phyloP scores from a whole-genome alignment of 2,329 filamentous ascomycete species.

The Talaromyces sp. region DNA sequence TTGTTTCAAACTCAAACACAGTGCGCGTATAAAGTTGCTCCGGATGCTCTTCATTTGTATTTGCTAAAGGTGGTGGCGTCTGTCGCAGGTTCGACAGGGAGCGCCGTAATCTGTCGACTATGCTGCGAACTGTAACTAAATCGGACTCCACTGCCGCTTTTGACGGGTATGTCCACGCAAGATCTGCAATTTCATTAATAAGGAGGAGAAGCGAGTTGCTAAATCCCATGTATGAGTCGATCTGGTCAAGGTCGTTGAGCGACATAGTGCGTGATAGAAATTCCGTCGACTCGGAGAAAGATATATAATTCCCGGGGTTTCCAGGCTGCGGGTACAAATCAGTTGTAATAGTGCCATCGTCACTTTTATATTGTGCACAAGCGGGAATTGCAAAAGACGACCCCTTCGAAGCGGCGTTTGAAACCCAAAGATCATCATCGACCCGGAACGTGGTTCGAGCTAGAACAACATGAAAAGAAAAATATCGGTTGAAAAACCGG shows the following conservation, averaged over 20 bases:
- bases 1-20: constrained; percentile 15
- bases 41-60: background rate
- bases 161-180: constrained; percentile 16
- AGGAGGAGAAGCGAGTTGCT: constrained; percentile 19
- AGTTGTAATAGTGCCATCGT: background rate
- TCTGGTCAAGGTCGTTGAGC: constrained; percentile 15
- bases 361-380: background rate
- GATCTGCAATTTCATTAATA: constrained; percentile 18
- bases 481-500: constrained; percentile 22
- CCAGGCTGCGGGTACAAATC: background rate
- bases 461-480: constrained; percentile 23
- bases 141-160: constrained; percentile 3
- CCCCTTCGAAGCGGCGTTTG: background rate
- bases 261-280: constrained; percentile 9
- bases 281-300: constrained; percentile 5
- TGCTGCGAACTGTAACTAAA: background rate
- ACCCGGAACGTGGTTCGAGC: constrained; percentile 20
- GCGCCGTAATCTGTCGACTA: background rate
- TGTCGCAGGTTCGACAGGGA: constrained; percentile 2
- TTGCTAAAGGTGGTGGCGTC: constrained; percentile 1
- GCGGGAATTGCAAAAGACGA: background rate
- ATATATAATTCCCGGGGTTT: background rate
- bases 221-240: constrained; percentile 22
- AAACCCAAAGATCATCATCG: constrained; percentile 6
- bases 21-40: constrained; percentile 3